Evolutionary conservation across 2,329 filamentous ascomycete species (phyloP), one percentile per base, ranked within the genome.

Genomic region (Paraphoma chrysanthemicola): DNA sequence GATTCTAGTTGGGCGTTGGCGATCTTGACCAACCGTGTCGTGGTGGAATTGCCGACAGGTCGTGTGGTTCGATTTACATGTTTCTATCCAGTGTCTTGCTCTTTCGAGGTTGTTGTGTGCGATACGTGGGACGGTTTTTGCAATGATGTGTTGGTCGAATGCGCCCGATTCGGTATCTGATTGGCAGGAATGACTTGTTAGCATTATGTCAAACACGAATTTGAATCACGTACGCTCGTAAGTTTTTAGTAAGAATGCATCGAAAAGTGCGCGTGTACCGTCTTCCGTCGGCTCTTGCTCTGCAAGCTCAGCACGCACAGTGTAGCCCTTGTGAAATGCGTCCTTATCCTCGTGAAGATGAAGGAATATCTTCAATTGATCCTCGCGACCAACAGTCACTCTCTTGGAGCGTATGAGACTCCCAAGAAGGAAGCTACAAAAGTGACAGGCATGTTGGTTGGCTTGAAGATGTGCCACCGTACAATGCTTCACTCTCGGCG

Each of bases 1-100:
- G 0, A 60, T 44, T 1, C 60, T 44, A 2, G 57, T 56, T 10
- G 60, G 54, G 29, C 50, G 53, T 14, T 39, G 4, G 7, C 14
- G 29, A 12, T 23, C 23, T 5, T 3, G 3, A 3, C 11, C 8
- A 7, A 54, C 55, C 6, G 53, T 56, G 6, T 30, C 28, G 1
- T 23, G 4, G 1, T 61, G 55, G 33, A 62, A 62, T 2, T 33
- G 7, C 3, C n/a, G 53, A 28, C 59, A 62, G 6, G 41, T 12
- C 4, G 12, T 4, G 17, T 62, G 59, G 1, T 45, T 12, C 8
- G 44, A 9, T 16, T 45, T 30, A 38, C 59, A 62, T 1, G 36
- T 53, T 9, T 49, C 11, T 1, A 62, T 36, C 56, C 59, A 62
- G 6, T 29, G 7, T 39, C 54, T 57, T 1, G 56, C 59, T 39